Evolutionary conservation across 805 yeast genomes (phyloP).

Genomic region (Ogataea methylovora): DNA sequence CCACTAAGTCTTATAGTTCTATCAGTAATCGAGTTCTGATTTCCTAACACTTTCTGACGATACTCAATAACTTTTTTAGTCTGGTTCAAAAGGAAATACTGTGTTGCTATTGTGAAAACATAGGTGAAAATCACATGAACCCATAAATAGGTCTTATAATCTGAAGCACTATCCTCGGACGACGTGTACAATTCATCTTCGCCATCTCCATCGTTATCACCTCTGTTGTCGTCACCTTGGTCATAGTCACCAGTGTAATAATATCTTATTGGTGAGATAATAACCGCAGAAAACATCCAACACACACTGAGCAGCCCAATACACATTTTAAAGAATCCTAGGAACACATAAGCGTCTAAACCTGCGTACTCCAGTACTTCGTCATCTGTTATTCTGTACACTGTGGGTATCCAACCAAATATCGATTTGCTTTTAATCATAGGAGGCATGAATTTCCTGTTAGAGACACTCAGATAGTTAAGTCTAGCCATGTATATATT

Average conservation of each 20-base stretch:
- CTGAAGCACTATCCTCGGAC: slow-evolving; percentile 15
- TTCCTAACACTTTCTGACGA: slow-evolving; percentile 77
- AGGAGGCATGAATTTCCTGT: slow-evolving; percentile 47
- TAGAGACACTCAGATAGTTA: slow-evolving; percentile 34
- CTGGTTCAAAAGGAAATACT: slow-evolving; percentile 54
- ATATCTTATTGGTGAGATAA: slow-evolving; percentile 81
- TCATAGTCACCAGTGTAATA: slow-evolving; percentile 78
- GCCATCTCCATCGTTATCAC: slow-evolving; percentile 20
- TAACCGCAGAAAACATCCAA: slow-evolving; percentile 58
- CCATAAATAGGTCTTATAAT: slow-evolving; percentile 62
- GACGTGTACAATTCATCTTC: slow-evolving; percentile 10
- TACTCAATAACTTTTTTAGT: slow-evolving; percentile 67
- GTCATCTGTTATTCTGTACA: slow-evolving; percentile 58
- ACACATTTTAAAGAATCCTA: slow-evolving; percentile 86
- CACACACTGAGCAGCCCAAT: slow-evolving; percentile 60
- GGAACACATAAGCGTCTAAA: slow-evolving; percentile 85
- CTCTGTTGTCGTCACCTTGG: slow-evolving; percentile 36
- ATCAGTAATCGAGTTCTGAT: slow-evolving; percentile 84
- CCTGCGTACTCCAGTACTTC: slow-evolving; percentile 88
- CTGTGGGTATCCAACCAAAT: slow-evolving; percentile 75
- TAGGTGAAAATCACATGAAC: slow-evolving; percentile 83
- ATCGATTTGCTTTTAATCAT: slow-evolving; percentile 45
- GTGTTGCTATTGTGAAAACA: slow-evolving; percentile 65
- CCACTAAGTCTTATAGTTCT: slow-evolving; percentile 85
- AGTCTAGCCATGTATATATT: slow-evolving; percentile 79